Evolutionary conservation across 176 grass and related monocot species (phyloP).

Genomic region (Oryza longistaminata): DNA sequence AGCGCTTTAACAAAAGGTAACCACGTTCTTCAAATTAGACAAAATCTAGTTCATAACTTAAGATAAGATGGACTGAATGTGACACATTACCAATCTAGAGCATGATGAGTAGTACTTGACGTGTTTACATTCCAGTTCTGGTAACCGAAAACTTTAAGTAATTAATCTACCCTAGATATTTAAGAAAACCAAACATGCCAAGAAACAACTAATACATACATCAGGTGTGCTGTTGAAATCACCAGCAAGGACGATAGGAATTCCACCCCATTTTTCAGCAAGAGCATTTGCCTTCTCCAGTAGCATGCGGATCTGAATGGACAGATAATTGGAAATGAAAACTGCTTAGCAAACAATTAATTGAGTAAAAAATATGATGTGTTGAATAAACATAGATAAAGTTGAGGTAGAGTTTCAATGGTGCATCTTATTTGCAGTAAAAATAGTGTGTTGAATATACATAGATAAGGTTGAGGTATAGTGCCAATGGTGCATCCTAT

Average conservation of each 20-base stretch:
- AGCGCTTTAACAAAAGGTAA: not conserved
- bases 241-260: constrained; percentile 90
- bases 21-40: not conserved
- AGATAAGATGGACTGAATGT: constrained; percentile 10
- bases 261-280: constrained; percentile 79
- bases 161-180: constrained; percentile 15
- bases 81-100: not conserved
- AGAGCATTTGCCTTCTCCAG: constrained; percentile 61
- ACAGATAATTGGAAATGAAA: not conserved
- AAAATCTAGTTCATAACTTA: constrained; percentile 7
- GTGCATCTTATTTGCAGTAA: not conserved
- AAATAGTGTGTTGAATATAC: constrained; percentile 8
- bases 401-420: constrained; percentile 10
- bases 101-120: constrained; percentile 1
- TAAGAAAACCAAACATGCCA: constrained; percentile 7
- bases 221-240: constrained; percentile 95
- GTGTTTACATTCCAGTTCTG: constrained; percentile 10
- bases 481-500: constrained; percentile 7
- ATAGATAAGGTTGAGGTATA: constrained; percentile 5
- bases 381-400: constrained; percentile 2
- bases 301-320: constrained; percentile 70
- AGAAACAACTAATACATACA: constrained; percentile 53
- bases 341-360: not conserved
- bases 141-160: not conserved
- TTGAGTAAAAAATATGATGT: constrained; percentile 3